Evolutionary conservation across 768 basidiomycete species (phyloP).

Genomic region (Lyophyllum decastes): DNA sequence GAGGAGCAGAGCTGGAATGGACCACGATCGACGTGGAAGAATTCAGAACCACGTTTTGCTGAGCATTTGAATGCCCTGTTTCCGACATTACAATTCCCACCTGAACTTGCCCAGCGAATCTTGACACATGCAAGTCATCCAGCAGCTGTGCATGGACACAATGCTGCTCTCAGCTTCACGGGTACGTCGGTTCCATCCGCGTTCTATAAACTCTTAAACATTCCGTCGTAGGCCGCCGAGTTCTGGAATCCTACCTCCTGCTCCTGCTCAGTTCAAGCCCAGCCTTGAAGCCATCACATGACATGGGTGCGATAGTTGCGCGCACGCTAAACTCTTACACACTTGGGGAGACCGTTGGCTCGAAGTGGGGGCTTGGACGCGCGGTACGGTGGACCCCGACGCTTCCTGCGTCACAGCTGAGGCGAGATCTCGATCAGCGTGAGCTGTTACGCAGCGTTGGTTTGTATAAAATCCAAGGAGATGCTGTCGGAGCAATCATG

Average conservation of each 20-base stretch:
- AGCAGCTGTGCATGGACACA: slow-evolving; percentile 67
- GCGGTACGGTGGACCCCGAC: slow-evolving; percentile 78
- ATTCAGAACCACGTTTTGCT: slow-evolving; percentile 31
- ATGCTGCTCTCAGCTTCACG: slow-evolving; percentile 69
- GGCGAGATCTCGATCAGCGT: slow-evolving; percentile 26
- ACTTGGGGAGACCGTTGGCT: slow-evolving; percentile 74
- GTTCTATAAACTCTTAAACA: background rate
- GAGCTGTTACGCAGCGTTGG: slow-evolving; percentile 57
- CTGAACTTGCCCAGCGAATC: slow-evolving; percentile 69
- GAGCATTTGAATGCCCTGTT: slow-evolving; percentile 67
- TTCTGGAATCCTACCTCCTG: slow-evolving; percentile 73
- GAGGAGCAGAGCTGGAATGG: slow-evolving; percentile 11
- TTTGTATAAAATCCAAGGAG: slow-evolving; percentile 76
- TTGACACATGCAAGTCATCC: slow-evolving; percentile 80
- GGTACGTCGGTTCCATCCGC: slow-evolving; percentile 43
- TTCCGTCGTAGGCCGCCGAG: slow-evolving; percentile 61
- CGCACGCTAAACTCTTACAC: slow-evolving; percentile 68
- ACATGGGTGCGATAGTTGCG: slow-evolving; percentile 57
- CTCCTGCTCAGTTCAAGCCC: slow-evolving; percentile 67
- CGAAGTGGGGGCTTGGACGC: slow-evolving; percentile 72
- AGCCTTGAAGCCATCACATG: slow-evolving; percentile 45
- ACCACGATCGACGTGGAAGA: slow-evolving; percentile 16
- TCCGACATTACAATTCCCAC: slow-evolving; percentile 65
- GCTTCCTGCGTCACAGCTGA: slow-evolving; percentile 36
- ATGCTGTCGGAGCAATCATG: slow-evolving; percentile 72